Evolutionary conservation across 257 asterid genomes (phyloP), one percentile per base, ranked within the genome.

Genomic region (Coffea canephora): DNA sequence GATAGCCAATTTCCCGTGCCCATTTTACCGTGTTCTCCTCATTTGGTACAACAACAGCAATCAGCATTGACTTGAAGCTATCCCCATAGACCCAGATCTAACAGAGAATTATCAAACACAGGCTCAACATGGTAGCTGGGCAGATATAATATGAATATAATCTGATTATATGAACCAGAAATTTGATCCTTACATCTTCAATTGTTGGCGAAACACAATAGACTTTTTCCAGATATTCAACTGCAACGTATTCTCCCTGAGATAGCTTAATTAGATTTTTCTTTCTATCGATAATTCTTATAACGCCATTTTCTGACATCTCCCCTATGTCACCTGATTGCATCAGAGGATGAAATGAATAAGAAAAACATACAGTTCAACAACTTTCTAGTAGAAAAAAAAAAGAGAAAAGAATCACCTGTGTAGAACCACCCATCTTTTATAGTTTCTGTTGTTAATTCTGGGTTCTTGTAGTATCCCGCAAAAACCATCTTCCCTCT

Each of bases 401-500:
- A 31, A 31, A 31, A 27, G 27, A 27, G 27, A 31, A 31, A 31
- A 31, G 31, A 31, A 31, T 31, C 34, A 31, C 34, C 34, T 31
- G 99, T 95, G 64, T 95, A 97, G 79, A 93, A 93, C 99, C 99
- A 95, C 75, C 99, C 99, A 75, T 95, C 98, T 61, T 52, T 83
- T 45, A 87, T 54, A 15, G 80, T 89, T 85, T 95, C 96, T 48
- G 81, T 83, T 1, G 99, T 95, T 86, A 95, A 67, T 55, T 93
- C 97, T 13, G 92, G 96, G 73, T 88, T 86, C 88, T 91, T 95
- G 90, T 95, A 93, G 91, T 95, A 95, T 21, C 99, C 99, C 13
- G 90, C 87, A 68, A 95, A 95, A n/a, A 83, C 82, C 14, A 92
- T 79, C 83, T 87, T 89, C 31, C 91, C 93, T 57, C 87, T 86